These are phyloP conservation scores for Malania oleifera DNA, from an alignment of 164 flowering plant genomes.

Conservation along the genomic window DNA sequence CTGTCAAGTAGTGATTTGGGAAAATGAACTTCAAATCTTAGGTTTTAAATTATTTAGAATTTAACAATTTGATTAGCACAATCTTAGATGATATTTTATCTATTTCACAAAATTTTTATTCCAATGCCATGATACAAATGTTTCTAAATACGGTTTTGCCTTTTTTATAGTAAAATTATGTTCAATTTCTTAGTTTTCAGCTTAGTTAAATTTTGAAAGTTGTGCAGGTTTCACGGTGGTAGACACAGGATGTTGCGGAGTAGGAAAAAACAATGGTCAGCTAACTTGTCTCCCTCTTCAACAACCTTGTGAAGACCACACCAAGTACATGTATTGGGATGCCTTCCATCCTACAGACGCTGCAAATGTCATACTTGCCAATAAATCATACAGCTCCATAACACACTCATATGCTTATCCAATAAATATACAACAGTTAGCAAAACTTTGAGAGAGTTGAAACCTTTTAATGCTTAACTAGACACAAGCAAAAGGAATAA, in stretches of 20 bases:
- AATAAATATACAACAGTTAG: slow-evolving; percentile 52
- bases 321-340: slow-evolving; percentile 77
- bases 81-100: neutral
- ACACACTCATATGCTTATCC: slow-evolving; percentile 41
- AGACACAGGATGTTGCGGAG: slow-evolving; percentile 88
- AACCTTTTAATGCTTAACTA: neutral
- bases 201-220: too few relatives aligned
- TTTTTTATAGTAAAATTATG: neutral
- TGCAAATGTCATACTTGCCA: slow-evolving; percentile 52
- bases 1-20: too few relatives aligned
- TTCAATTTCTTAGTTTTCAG: neutral
- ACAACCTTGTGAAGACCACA: slow-evolving; percentile 54
- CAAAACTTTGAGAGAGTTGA: slow-evolving; percentile 24
- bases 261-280: slow-evolving; percentile 86
- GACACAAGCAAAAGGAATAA: too few relatives aligned
- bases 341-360: slow-evolving; percentile 78
- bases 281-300: slow-evolving; percentile 89
- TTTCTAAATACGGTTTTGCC: neutral
- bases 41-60: too few relatives aligned
- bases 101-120: neutral
- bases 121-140: neutral
- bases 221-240: slow-evolving; percentile 70
- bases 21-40: too few relatives aligned
- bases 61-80: neutral
- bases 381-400: slow-evolving; percentile 30